Base-by-base conservation (phyloP, 306 rosid species). In the Purshia tridentata region DNA sequence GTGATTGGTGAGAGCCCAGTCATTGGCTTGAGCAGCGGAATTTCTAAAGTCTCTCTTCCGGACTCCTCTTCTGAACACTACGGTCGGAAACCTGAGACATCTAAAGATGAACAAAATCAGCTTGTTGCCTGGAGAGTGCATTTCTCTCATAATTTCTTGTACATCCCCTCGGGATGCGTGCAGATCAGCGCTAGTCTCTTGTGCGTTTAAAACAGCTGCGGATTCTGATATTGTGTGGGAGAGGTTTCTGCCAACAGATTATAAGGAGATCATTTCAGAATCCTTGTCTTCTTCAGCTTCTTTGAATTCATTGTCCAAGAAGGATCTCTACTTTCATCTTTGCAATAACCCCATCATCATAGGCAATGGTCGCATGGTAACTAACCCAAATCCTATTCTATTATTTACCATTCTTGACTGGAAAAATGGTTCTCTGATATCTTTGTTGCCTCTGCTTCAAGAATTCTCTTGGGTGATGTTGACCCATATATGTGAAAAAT, bases 171-270 rank as follows among this genome's bases (percentile, higher is more conserved):
- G 62, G 9, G 82, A 78, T 39, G 78, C 82, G 0, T 66, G 74
- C 65, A 65, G 78, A 44, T 65, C 35, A 4, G 37, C 69, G 10
- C 6, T 37, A 7, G 78, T 67, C 7, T 56, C 60, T 66, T 50
- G 53, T 72, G 13, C 49, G 10, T 72, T 72, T 16, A 47, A 29
- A 58, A 16, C 46, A 0, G 70, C 53, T 22, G 57, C 46, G 3
- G 57, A 78, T 62, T 65, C 82, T 9, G 78, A 72, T 66, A 35
- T 42, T 51, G 74, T 78, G 9, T 72, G 82, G 83, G 51, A 61
- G 6, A 66, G 1, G 14, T 63, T 79, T 50, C 64, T 79, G 48
- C 87, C 79, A 5, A 15, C 44, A 0, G 81, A 57, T 47, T 72
- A 42, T 51, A 35, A 1, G 55, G 56, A 66, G 1, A 46, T 82